phyloP scores from a whole-genome alignment of 306 rosid species.

The Quercus dentata region DNA sequence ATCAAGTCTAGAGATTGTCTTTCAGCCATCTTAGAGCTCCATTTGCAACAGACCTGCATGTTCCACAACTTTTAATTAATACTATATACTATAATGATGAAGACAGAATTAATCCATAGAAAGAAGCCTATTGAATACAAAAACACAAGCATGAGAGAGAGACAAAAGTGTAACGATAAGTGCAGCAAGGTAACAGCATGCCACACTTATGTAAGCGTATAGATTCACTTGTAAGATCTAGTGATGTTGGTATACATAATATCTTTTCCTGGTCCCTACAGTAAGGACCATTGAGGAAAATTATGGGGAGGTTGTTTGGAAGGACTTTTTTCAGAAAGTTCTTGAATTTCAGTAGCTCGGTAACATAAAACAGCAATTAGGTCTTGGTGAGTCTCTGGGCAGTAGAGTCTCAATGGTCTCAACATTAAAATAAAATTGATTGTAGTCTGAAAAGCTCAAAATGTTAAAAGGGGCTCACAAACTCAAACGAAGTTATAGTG shows the following conservation, averaged over 20 bases:
- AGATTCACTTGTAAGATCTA: background rate
- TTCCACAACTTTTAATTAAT: constrained; percentile 9
- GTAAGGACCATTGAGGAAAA: background rate
- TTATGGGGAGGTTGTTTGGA: background rate
- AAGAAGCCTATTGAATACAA: background rate
- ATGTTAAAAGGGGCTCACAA: too few species aligned
- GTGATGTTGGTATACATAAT: background rate
- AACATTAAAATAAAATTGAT: too few species aligned
- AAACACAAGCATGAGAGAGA: background rate
- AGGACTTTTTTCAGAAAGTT: background rate
- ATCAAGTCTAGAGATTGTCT: constrained; percentile 65
- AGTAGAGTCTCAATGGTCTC: too few species aligned
- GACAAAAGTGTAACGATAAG: background rate
- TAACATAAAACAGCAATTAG: background rate
- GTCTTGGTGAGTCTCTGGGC: background rate
- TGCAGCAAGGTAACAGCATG: background rate
- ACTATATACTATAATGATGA: constrained; percentile 5
- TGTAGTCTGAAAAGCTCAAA: too few species aligned
- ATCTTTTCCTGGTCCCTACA: background rate
- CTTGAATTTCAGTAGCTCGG: background rate
- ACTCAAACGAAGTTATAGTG: too few species aligned
- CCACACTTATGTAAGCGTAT: background rate
- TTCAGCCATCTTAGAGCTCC: constrained; percentile 93
- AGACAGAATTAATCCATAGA: background rate
- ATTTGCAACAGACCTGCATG: constrained; percentile 70